Conservation (phyloP, 2,329 filamentous ascomycete species). For the Fusarium veterinarium region DNA sequence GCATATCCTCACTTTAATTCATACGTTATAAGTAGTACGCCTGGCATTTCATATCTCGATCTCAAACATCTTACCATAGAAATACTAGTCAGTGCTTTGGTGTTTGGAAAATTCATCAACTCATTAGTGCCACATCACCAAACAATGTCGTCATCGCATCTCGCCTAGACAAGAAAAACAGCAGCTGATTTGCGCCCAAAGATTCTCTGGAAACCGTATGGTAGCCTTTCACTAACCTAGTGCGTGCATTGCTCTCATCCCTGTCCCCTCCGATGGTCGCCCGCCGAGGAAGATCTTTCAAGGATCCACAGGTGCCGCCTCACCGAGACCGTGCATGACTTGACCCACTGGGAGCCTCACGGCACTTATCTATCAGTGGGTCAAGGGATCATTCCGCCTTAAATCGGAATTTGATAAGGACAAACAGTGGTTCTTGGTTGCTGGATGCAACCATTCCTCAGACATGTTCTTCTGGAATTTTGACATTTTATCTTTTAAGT, state of each 20-base stretch:
- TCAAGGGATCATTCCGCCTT: slow-evolving; percentile 1
- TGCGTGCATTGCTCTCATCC: slow-evolving; percentile 4
- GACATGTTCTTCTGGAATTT: neutral
- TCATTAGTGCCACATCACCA: neutral
- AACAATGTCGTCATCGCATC: slow-evolving; percentile 12
- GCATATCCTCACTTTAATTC: neutral
- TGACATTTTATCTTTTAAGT: neutral
- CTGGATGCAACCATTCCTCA: neutral
- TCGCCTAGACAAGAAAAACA: neutral
- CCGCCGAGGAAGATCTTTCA: slow-evolving; percentile 20
- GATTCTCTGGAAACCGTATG: neutral
- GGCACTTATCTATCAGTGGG: slow-evolving; percentile 22
- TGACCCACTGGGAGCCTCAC: slow-evolving; percentile 19
- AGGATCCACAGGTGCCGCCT: slow-evolving; percentile 10
- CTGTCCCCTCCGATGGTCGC: neutral
- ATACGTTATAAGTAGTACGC: neutral
- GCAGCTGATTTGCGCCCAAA: neutral
- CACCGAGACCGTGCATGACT: slow-evolving; percentile 12
- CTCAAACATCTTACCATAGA: neutral
- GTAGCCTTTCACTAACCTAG: slow-evolving; percentile 9
- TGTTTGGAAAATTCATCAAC: neutral
- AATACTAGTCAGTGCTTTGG: neutral
- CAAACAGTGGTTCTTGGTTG: neutral
- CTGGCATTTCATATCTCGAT: neutral
- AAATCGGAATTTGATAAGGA: neutral